Evolutionary conservation across 495 filamentous ascomycete species (phyloP).

Genomic region (Neurospora hispaniola): DNA sequence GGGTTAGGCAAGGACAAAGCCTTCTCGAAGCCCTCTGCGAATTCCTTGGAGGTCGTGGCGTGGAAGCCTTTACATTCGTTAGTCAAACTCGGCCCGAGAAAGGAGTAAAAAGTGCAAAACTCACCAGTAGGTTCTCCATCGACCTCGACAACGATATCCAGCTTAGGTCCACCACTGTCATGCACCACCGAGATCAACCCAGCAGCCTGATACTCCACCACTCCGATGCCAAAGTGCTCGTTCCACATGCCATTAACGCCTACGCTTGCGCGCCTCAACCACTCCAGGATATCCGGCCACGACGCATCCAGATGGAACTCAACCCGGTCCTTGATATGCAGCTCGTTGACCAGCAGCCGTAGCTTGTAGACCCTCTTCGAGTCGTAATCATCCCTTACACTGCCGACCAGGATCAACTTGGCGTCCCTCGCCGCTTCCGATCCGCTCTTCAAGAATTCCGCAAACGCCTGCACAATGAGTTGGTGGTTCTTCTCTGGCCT

Average conservation of each 20-base stretch:
- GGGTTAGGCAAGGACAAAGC: constrained; percentile 55
- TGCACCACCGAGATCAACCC: constrained; percentile 88
- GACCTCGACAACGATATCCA: constrained; percentile 78
- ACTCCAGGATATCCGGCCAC: constrained; percentile 74
- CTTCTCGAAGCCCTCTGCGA: constrained; percentile 65
- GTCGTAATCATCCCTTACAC: constrained; percentile 73
- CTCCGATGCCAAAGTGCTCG: constrained; percentile 97
- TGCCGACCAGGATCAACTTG: constrained; percentile 73
- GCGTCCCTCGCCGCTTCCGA: constrained; percentile 39
- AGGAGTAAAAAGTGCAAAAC: constrained; percentile 5
- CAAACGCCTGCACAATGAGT: constrained; percentile 73
- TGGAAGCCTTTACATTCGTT: constrained; percentile 56
- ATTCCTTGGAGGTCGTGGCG: constrained; percentile 64
- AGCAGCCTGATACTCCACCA: constrained; percentile 96
- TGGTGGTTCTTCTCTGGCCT: constrained; percentile 93
- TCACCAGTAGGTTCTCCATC: constrained; percentile 65
- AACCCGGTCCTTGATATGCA: constrained; percentile 70
- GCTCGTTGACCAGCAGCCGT: constrained; percentile 76
- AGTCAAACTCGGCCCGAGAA: not conserved
- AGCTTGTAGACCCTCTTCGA: constrained; percentile 85
- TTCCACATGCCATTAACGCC: constrained; percentile 99
- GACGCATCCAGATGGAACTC: constrained; percentile 81
- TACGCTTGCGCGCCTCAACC: constrained; percentile 61
- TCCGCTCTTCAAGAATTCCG: constrained; percentile 45
- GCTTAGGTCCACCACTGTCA: constrained; percentile 79